phyloP scores from a whole-genome alignment of 768 basidiomycete genomes.

The Suillus clintonianus region DNA sequence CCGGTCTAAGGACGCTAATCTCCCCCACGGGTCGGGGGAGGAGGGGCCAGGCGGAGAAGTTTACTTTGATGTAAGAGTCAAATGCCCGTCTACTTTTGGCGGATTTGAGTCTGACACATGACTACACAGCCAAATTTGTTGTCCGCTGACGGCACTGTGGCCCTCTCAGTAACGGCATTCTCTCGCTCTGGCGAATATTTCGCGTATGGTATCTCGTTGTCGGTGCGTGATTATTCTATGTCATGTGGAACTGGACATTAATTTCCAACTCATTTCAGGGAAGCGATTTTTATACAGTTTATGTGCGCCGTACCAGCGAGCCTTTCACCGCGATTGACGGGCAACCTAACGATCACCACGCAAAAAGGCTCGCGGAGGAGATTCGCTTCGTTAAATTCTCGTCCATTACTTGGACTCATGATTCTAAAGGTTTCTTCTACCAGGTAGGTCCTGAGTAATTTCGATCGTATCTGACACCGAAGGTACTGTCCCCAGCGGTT shows the following conservation, averaged over 20 bases:
- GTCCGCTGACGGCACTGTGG: slow-evolving; percentile 70
- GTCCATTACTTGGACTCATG: slow-evolving; percentile 69
- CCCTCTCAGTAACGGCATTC: slow-evolving; percentile 60
- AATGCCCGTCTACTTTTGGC: not conserved
- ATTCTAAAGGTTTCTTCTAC: slow-evolving; percentile 85
- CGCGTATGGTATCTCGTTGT: slow-evolving; percentile 76
- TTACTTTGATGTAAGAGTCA: slow-evolving; percentile 69
- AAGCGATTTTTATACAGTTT: slow-evolving; percentile 72
- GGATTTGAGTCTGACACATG: not conserved
- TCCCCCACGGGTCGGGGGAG: slow-evolving; percentile 56
- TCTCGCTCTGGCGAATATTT: slow-evolving; percentile 68
- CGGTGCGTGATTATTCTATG: slow-evolving; percentile 43
- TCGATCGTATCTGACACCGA: not conserved
- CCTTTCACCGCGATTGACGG: slow-evolving; percentile 51
- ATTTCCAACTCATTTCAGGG: slow-evolving; percentile 44
- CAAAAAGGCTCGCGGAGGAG: slow-evolving; percentile 61
- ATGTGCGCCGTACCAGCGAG: slow-evolving; percentile 60
- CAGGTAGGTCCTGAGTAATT: slow-evolving; percentile 42
- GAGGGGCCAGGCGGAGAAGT: slow-evolving; percentile 58
- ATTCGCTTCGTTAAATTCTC: slow-evolving; percentile 80
- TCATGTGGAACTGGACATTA: not conserved
- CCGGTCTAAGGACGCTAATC: slow-evolving; percentile 51
- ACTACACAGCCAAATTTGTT: slow-evolving; percentile 65
- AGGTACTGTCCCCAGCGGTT: slow-evolving; percentile 44
- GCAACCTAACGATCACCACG: slow-evolving; percentile 43